A percentile compares a stretch with the other conserved stretches of the same genome.
These are phyloP conservation scores for Xanthoconium purpureum DNA, from an alignment of 768 basidiomycete genomes.

Conservation along the genomic window DNA sequence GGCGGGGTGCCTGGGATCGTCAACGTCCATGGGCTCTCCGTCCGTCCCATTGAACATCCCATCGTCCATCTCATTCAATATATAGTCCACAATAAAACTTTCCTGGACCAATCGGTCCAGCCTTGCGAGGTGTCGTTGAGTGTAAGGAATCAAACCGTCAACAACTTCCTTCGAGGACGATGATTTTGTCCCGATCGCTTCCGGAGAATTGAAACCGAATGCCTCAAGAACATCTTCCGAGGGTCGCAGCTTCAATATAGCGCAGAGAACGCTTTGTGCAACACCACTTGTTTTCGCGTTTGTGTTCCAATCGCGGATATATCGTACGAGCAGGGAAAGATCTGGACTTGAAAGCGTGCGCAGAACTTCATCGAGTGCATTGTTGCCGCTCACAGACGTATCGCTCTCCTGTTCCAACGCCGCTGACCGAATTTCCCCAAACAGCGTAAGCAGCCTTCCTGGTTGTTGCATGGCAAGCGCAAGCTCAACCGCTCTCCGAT, in stretches of 20 bases:
- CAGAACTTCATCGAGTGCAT: slow-evolving; percentile 79
- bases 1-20: slow-evolving; percentile 7
- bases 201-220: slow-evolving; percentile 39
- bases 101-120: slow-evolving; percentile 89
- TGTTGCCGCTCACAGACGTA: slow-evolving; percentile 61
- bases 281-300: slow-evolving; percentile 81
- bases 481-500: slow-evolving; percentile 85
- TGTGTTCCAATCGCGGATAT: slow-evolving; percentile 93
- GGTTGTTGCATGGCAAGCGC: slow-evolving; percentile 94
- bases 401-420: slow-evolving; percentile 17
- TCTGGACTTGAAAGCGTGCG: slow-evolving; percentile 67
- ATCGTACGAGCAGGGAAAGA: slow-evolving; percentile 75
- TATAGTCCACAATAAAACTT: slow-evolving; percentile 91
- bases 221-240: slow-evolving; percentile 72
- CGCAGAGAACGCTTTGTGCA: slow-evolving; percentile 81
- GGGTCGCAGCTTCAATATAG: slow-evolving; percentile 72
- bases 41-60: slow-evolving; percentile 60
- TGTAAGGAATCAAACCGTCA: slow-evolving; percentile 88
- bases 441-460: slow-evolving; percentile 76
- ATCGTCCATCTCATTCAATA: slow-evolving; percentile 84
- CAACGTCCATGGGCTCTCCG: slow-evolving; percentile 42
- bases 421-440: slow-evolving; percentile 55
- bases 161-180: slow-evolving; percentile 65
- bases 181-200: slow-evolving; percentile 20
- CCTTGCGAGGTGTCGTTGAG: slow-evolving; percentile 85